Conservation (phyloP, 2,329 filamentous ascomycete genomes). For the Trichophyton schoenleinii region DNA sequence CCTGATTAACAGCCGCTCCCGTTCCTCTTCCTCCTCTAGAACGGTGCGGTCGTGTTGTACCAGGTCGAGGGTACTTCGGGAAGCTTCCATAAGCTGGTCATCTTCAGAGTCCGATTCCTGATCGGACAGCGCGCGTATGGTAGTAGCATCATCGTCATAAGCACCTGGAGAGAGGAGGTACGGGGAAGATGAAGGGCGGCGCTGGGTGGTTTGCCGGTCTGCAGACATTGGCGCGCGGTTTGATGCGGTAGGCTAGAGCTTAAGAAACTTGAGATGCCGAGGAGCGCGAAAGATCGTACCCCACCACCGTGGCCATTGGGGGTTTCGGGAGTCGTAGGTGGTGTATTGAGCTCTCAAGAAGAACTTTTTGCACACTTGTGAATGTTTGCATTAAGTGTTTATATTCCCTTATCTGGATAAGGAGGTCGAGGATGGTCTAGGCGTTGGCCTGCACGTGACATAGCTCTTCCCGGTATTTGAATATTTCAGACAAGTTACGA, state of each 20-base stretch:
- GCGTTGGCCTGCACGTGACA: not conserved
- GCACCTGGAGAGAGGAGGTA: constrained; percentile 50
- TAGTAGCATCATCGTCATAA: constrained; percentile 58
- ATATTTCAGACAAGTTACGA: too few relatives aligned
- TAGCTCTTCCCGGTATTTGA: too few relatives aligned
- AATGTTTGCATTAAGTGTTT: not conserved
- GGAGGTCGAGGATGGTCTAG: not conserved
- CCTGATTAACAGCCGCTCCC: constrained; percentile 34
- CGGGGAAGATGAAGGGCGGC: constrained; percentile 14
- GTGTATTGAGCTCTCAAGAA: not conserved
- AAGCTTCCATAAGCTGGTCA: constrained; percentile 53
- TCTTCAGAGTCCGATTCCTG: constrained; percentile 68
- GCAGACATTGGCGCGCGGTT: not conserved
- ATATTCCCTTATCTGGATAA: constrained; percentile 2
- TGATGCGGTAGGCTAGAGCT: not conserved
- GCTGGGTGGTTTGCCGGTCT: not conserved
- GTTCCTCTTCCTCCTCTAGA: constrained; percentile 59
- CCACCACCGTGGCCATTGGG: not conserved
- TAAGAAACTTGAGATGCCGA: not conserved
- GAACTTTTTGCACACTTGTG: not conserved
- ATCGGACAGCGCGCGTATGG: constrained; percentile 49
- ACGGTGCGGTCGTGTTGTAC: constrained; percentile 57
- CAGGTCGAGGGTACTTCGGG: constrained; percentile 57
- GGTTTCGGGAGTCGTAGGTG: not conserved
- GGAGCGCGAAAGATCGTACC: not conserved